Percentiles rank a stretch among this genome's conserved stretches.
Evolutionary conservation across 2,329 filamentous ascomycete genomes (phyloP).

Genomic region (Botrytis fragariae): DNA sequence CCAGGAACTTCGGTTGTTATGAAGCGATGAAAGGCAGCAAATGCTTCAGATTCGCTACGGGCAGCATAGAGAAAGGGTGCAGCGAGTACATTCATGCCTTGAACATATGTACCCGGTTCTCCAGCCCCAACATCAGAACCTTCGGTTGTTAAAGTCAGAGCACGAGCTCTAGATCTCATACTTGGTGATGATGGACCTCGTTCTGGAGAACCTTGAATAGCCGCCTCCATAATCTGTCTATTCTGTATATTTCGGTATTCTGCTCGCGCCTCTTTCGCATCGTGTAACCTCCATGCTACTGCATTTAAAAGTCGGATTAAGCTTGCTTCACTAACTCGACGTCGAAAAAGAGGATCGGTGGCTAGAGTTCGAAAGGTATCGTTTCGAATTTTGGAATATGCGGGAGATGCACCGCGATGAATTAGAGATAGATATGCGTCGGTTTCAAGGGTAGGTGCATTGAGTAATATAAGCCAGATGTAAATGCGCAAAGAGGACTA

Average conservation of each 20-base stretch:
- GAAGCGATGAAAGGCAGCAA: conserved; percentile 83
- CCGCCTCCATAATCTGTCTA: conserved; percentile 27
- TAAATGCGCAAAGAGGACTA: conserved; percentile 93
- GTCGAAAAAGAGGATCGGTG: conserved; percentile 94
- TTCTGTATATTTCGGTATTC: conserved; percentile 22
- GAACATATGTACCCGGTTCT: conserved; percentile 85
- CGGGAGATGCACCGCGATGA: conserved; percentile 88
- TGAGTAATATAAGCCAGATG: conserved; percentile 90
- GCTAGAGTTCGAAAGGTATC: conserved; percentile 96
- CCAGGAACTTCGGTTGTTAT: conserved; percentile 86
- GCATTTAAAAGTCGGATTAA: conserved; percentile 93
- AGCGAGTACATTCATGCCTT: conserved; percentile 98
- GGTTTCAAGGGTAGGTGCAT: conserved; percentile 79
- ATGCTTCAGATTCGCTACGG: conserved; percentile 91
- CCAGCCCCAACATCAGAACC: conserved; percentile 58
- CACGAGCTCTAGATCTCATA: conserved; percentile 49
- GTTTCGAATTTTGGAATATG: conserved; percentile 96
- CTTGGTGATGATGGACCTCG: conserved; percentile 30
- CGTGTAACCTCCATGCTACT: conserved; percentile 88
- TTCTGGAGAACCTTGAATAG: conserved; percentile 36
- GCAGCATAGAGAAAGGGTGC: conserved; percentile 95
- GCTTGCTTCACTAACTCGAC: conserved; percentile 92
- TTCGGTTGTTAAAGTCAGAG: conserved; percentile 60
- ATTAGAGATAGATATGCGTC: conserved; percentile 87
- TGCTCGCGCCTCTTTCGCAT: conserved; percentile 55